Percentiles rank a stretch among this genome's conserved stretches.
phyloP scores from a whole-genome alignment of 2,329 filamentous ascomycete species.

The Acephala macrosclerotiorum region DNA sequence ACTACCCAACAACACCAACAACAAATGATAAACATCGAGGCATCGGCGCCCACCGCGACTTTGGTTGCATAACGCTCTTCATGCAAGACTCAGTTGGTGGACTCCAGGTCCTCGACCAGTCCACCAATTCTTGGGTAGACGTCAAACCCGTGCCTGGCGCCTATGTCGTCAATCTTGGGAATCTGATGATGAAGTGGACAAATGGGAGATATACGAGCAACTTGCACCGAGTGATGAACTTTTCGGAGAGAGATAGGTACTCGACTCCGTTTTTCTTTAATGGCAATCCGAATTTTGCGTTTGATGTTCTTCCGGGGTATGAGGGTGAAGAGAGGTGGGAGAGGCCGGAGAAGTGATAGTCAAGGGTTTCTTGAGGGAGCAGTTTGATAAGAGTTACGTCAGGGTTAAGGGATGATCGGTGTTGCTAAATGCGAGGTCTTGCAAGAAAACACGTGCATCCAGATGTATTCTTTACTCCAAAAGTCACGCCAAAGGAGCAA shows the following conservation, averaged over 20 bases:
- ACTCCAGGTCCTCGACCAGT: slow-evolving; percentile 17
- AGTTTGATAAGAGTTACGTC: slow-evolving; percentile 17
- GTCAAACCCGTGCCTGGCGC: slow-evolving; percentile 18
- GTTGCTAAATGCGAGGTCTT: neutral
- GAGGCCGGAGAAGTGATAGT: slow-evolving; percentile 10
- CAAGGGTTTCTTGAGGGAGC: slow-evolving; percentile 8
- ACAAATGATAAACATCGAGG: slow-evolving; percentile 14
- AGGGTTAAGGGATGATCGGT: slow-evolving; percentile 3
- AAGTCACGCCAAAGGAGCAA: no score
- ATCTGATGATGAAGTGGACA: slow-evolving; percentile 21
- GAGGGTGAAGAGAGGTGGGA: neutral
- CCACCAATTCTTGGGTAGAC: slow-evolving; percentile 12
- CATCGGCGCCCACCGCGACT: slow-evolving; percentile 24
- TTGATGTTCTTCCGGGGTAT: slow-evolving; percentile 17
- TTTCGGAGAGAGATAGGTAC: slow-evolving; percentile 17
- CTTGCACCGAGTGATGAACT: slow-evolving; percentile 25
- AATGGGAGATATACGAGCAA: slow-evolving; percentile 21
- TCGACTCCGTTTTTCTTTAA: slow-evolving; percentile 22
- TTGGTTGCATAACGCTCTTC: slow-evolving; percentile 23
- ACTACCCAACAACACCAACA: slow-evolving; percentile 19
- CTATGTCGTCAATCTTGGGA: slow-evolving; percentile 20
- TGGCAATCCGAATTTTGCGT: slow-evolving; percentile 7
- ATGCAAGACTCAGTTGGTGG: slow-evolving; percentile 23
- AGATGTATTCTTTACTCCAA: neutral
- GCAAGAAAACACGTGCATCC: neutral